Conservation (phyloP, 345 rosid species). For the Eutrema yunnanense region DNA sequence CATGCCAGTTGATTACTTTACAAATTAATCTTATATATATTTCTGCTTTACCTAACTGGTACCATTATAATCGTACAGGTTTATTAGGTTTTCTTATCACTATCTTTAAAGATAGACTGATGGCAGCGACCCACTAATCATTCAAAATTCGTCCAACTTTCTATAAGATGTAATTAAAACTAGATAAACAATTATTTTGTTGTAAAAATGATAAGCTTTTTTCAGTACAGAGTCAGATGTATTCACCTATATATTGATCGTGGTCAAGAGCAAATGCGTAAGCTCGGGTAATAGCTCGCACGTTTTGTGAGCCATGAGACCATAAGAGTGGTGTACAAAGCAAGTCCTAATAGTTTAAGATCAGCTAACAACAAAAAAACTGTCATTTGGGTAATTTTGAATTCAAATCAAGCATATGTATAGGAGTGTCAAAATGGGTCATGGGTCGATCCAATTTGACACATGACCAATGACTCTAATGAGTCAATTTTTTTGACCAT, state of each 20-base stretch:
- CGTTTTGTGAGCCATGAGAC: background rate
- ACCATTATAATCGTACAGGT: constrained; percentile 14
- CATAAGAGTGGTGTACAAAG: background rate
- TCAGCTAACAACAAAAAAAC: background rate
- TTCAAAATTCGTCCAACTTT: background rate
- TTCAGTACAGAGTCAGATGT: background rate
- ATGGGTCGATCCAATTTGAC: too few relatives aligned
- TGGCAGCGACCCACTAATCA: constrained; percentile 29
- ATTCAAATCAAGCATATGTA: background rate
- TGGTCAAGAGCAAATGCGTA: constrained; percentile 5
- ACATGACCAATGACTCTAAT: too few relatives aligned
- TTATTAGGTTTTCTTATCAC: constrained; percentile 28
- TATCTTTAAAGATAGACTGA: constrained; percentile 18
- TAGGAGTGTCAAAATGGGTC: too few relatives aligned
- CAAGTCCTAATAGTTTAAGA: background rate
- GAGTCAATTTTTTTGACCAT: too few relatives aligned
- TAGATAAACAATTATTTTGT: background rate
- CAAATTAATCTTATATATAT: background rate
- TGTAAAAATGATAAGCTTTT: constrained; percentile 1
- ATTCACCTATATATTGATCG: background rate
- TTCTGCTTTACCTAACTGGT: constrained; percentile 26
- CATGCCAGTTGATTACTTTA: background rate
- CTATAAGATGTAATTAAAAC: background rate
- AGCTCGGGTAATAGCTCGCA: background rate
- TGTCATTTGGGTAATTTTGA: background rate